Conservation (phyloP, 768 basidiomycete species). For the Lentinula lateritia region DNA sequence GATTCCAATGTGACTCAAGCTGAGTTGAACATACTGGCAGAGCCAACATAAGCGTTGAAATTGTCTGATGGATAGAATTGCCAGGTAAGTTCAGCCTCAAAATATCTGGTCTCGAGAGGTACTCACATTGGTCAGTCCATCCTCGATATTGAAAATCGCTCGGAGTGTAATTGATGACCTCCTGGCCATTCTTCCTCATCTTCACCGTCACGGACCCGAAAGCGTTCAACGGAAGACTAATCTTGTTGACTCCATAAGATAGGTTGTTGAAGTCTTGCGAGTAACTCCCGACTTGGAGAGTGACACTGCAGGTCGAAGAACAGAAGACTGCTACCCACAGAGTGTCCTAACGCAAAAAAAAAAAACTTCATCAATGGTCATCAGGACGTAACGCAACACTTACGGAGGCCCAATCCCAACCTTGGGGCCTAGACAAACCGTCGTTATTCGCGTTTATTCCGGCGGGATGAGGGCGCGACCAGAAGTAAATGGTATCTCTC, state of each 20-base stretch:
- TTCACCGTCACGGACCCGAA: constrained; percentile 53
- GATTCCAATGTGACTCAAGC: background rate
- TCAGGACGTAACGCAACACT: constrained; percentile 16
- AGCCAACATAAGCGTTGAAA: constrained; percentile 59
- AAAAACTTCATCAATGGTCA: constrained; percentile 46
- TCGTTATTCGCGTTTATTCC: constrained; percentile 39
- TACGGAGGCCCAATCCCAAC: constrained; percentile 49
- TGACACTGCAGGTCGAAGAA: constrained; percentile 45
- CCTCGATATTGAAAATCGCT: constrained; percentile 34
- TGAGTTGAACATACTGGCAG: constrained; percentile 28
- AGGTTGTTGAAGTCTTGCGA: constrained; percentile 34
- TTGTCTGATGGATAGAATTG: constrained; percentile 38
- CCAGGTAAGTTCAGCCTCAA: constrained; percentile 7
- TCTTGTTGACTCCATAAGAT: constrained; percentile 51
- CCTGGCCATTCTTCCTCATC: constrained; percentile 45
- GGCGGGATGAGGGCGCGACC: constrained; percentile 60
- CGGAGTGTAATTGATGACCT: constrained; percentile 44
- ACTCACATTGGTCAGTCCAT: constrained; percentile 30
- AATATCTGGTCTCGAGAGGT: background rate
- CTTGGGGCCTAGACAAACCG: constrained; percentile 37
- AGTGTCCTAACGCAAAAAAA: constrained; percentile 42
- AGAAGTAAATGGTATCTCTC: constrained; percentile 46
- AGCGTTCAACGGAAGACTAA: constrained; percentile 49
- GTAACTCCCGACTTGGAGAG: constrained; percentile 39
- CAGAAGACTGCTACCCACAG: constrained; percentile 66